Evolutionary conservation across 2,329 filamentous ascomycete genomes (phyloP).

Genomic region (Botrytis sinoallii): DNA sequence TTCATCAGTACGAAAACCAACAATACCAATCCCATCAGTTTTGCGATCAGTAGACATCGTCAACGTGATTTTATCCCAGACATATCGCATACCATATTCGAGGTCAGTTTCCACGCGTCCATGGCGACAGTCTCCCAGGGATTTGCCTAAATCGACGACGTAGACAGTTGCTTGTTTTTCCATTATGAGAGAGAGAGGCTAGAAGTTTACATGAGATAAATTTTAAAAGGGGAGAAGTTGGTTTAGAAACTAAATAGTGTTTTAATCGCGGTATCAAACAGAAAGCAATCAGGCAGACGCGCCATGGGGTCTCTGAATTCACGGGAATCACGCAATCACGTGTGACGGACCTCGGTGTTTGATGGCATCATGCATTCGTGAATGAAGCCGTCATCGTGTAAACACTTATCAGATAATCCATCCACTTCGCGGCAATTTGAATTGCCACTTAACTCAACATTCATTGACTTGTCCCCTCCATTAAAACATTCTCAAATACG

Average conservation of each 20-base stretch:
- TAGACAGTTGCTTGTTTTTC: constrained; percentile 92
- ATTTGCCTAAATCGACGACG: constrained; percentile 80
- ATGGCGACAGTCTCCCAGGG: constrained; percentile 73
- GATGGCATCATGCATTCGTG: not conserved
- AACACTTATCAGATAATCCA: constrained; percentile 3
- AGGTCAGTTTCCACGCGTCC: constrained; percentile 76
- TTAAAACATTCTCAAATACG: not conserved
- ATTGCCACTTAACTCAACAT: not conserved
- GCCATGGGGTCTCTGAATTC: not conserved
- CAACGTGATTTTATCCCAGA: constrained; percentile 88
- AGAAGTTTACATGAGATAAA: not conserved
- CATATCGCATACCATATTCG: constrained; percentile 84
- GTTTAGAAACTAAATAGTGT: not conserved
- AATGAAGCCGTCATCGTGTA: constrained; percentile 10
- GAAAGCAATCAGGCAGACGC: constrained; percentile 16
- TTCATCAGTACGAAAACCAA: constrained; percentile 78
- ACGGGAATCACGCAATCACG: constrained; percentile 14
- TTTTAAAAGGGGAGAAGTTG: not conserved
- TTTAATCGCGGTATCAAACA: not conserved
- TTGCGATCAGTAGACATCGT: constrained; percentile 68
- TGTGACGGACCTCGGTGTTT: constrained; percentile 3
- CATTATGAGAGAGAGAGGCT: constrained; percentile 52
- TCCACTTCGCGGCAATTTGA: not conserved
- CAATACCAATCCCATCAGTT: constrained; percentile 70
- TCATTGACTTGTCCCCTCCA: not conserved